Evolutionary conservation across 495 filamentous ascomycete genomes (phyloP).

Genomic region (Massariosphaeria phaeospora): DNA sequence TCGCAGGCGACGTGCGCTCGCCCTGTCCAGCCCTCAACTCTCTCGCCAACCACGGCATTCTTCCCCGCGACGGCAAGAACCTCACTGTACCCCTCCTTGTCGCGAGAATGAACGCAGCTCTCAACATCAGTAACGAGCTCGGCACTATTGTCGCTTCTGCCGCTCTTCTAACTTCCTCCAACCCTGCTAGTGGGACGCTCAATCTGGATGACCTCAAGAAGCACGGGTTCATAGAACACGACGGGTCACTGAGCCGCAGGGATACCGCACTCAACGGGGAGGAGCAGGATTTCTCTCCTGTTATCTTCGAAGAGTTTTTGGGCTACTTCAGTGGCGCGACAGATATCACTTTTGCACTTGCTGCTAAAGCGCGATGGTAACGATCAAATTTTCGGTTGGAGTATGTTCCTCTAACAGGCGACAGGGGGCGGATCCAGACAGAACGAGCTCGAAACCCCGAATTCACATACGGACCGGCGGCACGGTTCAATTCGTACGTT

Average conservation of each 20-base stretch:
- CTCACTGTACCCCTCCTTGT: constrained; percentile 20
- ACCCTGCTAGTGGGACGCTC: constrained; percentile 24
- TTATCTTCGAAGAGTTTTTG: constrained; percentile 27
- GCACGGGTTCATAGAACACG: constrained; percentile 37
- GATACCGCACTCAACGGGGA: constrained; percentile 14
- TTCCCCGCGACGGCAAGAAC: constrained; percentile 30
- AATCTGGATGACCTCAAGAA: constrained; percentile 29
- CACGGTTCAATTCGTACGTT: constrained; percentile 25
- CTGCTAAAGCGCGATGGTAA: constrained; percentile 16
- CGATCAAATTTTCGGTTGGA: background rate
- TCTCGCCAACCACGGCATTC: constrained; percentile 35
- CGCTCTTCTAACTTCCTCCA: constrained; percentile 9
- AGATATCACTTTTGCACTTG: constrained; percentile 18
- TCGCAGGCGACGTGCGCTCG: constrained; percentile 11
- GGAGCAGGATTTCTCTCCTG: constrained; percentile 19
- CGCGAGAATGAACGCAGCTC: constrained; percentile 10
- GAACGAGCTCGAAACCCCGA: constrained; percentile 15
- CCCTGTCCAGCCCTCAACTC: constrained; percentile 38
- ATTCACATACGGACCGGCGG: constrained; percentile 21
- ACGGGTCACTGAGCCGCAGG: constrained; percentile 20
- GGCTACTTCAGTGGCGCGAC: constrained; percentile 5
- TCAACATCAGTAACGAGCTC: constrained; percentile 31
- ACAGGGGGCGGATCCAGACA: constrained; percentile 12
- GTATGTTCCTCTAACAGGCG: background rate
- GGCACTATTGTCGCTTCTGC: constrained; percentile 15